These are phyloP conservation scores for Solanum rostratum DNA, from an alignment of 257 asterid genomes.

Conservation along the genomic window DNA sequence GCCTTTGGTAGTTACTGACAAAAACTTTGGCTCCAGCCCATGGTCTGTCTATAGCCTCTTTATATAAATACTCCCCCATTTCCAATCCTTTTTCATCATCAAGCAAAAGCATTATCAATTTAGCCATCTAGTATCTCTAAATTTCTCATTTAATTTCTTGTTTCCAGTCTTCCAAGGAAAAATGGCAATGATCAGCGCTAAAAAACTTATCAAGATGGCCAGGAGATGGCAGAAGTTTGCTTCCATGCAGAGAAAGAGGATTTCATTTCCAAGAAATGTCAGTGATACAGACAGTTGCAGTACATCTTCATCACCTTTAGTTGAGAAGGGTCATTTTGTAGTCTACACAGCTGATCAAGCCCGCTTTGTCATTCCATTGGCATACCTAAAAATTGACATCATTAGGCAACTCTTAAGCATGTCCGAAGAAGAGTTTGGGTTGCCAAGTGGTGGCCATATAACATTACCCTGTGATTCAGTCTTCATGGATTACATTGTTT, in stretches of 20 bases:
- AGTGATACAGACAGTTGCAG: too few relatives aligned
- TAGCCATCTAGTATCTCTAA: too few relatives aligned
- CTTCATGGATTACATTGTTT: slow-evolving; percentile 5
- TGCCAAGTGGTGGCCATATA: background rate
- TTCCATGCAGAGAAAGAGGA: background rate
- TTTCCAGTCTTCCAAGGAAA: background rate
- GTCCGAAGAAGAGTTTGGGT: slow-evolving; percentile 14
- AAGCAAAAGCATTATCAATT: background rate
- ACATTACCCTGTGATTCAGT: slow-evolving; percentile 15
- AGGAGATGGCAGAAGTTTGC: background rate
- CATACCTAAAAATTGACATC: too few relatives aligned
- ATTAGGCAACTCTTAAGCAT: background rate
- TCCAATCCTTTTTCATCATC: background rate
- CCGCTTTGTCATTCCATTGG: too few relatives aligned
- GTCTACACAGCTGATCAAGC: too few relatives aligned
- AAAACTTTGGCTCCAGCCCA: background rate
- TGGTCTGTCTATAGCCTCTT: background rate
- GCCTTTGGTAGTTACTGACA: too few relatives aligned
- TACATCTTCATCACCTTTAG: background rate
- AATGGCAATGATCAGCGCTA: background rate
- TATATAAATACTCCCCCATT: background rate
- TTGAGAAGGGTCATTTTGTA: too few relatives aligned
- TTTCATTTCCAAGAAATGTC: background rate
- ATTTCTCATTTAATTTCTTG: background rate
- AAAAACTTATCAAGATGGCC: background rate